Conservation (phyloP, 805 yeast species). For the Jamesozyma spencerorum region DNA sequence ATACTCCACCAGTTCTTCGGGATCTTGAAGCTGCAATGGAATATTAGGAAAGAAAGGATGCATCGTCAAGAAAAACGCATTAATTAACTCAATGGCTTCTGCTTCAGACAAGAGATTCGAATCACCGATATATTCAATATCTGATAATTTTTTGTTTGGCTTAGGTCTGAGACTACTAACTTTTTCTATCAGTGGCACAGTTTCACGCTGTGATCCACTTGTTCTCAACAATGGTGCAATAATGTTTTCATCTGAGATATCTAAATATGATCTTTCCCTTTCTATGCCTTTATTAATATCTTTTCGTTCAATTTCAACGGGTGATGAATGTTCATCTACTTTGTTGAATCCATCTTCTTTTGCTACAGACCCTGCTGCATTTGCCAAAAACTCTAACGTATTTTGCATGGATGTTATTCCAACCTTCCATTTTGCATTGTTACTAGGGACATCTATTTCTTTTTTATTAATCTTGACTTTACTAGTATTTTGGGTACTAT, state of each 20-base stretch:
- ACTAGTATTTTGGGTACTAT: too few species aligned
- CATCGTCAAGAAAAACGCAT: conserved; percentile 62
- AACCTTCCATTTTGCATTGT: conserved; percentile 15
- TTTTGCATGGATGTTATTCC: conserved; percentile 39
- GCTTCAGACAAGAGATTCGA: conserved; percentile 48
- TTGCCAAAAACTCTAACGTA: conserved; percentile 63
- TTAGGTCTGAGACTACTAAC: conserved; percentile 28
- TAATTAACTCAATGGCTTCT: conserved; percentile 51
- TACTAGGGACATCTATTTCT: neutral
- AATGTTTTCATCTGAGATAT: conserved; percentile 12
- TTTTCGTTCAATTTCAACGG: too few species aligned
- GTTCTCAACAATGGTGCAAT: conserved; percentile 22
- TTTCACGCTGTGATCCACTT: conserved; percentile 16
- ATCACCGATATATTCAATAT: conserved; percentile 50
- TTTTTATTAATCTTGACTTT: neutral
- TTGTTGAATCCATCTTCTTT: conserved; percentile 1
- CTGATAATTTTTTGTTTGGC: conserved; percentile 37
- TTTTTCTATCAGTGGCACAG: conserved; percentile 28
- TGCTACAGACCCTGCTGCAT: conserved; percentile 71
- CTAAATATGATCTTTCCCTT: conserved; percentile 1
- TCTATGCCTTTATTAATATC: neutral
- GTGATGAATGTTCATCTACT: neutral
- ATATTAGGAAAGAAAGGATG: conserved; percentile 88
- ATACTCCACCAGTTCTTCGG: conserved; percentile 59
- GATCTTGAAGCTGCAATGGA: conserved; percentile 61